Percentiles rank a stretch among this genome's conserved stretches.
Evolutionary conservation across 441 rosid genomes (phyloP).

Genomic region (Omphalea diandra): DNA sequence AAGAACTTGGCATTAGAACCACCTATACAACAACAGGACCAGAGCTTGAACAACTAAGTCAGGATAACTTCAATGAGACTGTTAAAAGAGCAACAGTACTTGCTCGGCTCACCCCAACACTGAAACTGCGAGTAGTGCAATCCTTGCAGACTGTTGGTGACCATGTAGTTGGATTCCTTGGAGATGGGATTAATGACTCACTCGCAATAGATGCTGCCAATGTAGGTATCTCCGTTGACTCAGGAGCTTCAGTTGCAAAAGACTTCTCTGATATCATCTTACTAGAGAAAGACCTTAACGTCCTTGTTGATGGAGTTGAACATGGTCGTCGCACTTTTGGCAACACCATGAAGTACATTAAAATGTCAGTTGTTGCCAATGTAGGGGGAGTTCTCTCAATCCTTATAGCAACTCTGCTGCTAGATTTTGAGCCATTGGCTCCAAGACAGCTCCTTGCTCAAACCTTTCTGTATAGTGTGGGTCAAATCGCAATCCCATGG

Average conservation of each 20-base stretch:
- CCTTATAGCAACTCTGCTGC: slow-evolving; percentile 49
- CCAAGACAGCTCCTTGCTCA: slow-evolving; percentile 67
- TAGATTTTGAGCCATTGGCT: slow-evolving; percentile 53
- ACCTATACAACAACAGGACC: slow-evolving; percentile 67
- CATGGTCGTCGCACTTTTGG: slow-evolving; percentile 63
- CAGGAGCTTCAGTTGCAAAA: slow-evolving; percentile 68
- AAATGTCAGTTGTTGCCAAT: slow-evolving; percentile 66
- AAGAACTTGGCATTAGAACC: slow-evolving; percentile 74
- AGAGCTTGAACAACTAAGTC: slow-evolving; percentile 59
- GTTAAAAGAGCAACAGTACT: slow-evolving; percentile 67
- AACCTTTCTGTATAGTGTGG: slow-evolving; percentile 54
- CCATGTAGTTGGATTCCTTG: slow-evolving; percentile 67
- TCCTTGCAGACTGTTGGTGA: slow-evolving; percentile 58
- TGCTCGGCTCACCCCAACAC: slow-evolving; percentile 68
- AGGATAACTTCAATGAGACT: slow-evolving; percentile 55
- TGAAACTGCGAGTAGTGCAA: slow-evolving; percentile 62
- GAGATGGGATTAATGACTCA: slow-evolving; percentile 70
- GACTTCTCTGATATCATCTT: slow-evolving; percentile 68
- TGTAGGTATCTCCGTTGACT: slow-evolving; percentile 68
- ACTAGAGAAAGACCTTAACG: slow-evolving; percentile 55
- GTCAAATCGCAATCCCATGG: slow-evolving; percentile 70
- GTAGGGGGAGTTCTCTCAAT: slow-evolving; percentile 57
- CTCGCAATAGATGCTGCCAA: slow-evolving; percentile 72
- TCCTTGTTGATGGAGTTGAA: slow-evolving; percentile 33
- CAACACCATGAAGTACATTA: slow-evolving; percentile 73